Evolutionary conservation across 768 basidiomycete genomes (phyloP).

Genomic region (Xerocomus spinulosus): DNA sequence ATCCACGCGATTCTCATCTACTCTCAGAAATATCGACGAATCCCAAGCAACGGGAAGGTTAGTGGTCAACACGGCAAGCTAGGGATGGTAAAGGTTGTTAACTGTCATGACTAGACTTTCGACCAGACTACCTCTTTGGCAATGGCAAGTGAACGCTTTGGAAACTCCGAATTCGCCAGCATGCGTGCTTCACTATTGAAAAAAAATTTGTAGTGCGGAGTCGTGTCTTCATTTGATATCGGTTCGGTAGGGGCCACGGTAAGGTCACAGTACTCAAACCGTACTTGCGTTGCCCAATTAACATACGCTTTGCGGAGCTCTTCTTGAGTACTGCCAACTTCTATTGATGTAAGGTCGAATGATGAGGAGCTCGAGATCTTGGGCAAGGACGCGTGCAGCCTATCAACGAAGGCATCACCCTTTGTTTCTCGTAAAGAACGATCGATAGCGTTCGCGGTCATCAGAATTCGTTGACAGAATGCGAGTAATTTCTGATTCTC

Average conservation of each 20-base stretch:
- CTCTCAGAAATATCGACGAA: slow-evolving; percentile 88
- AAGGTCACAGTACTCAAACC: slow-evolving; percentile 93
- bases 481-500: slow-evolving; percentile 73
- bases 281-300: slow-evolving; percentile 73
- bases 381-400: slow-evolving; percentile 72
- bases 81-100: slow-evolving; percentile 12
- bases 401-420: slow-evolving; percentile 78
- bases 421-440: slow-evolving; percentile 84
- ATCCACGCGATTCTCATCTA: slow-evolving; percentile 89
- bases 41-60: slow-evolving; percentile 94
- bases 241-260: slow-evolving; percentile 38
- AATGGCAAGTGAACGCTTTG: slow-evolving; percentile 88
- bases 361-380: slow-evolving; percentile 56
- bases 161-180: slow-evolving; percentile 80
- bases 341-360: slow-evolving; percentile 35
- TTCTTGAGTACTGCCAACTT: slow-evolving; percentile 59
- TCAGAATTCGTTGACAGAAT: slow-evolving; percentile 84
- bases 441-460: slow-evolving; percentile 82
- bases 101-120: neutral
- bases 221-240: slow-evolving; percentile 42
- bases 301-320: slow-evolving; percentile 65
- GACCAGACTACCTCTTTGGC: slow-evolving; percentile 77
- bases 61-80: slow-evolving; percentile 91
- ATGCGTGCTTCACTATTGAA: slow-evolving; percentile 81
- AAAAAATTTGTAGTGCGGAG: slow-evolving; percentile 76